These are phyloP conservation scores for Populus hybrid DNA, from an alignment of 441 rosid species.

Conservation along the genomic window DNA sequence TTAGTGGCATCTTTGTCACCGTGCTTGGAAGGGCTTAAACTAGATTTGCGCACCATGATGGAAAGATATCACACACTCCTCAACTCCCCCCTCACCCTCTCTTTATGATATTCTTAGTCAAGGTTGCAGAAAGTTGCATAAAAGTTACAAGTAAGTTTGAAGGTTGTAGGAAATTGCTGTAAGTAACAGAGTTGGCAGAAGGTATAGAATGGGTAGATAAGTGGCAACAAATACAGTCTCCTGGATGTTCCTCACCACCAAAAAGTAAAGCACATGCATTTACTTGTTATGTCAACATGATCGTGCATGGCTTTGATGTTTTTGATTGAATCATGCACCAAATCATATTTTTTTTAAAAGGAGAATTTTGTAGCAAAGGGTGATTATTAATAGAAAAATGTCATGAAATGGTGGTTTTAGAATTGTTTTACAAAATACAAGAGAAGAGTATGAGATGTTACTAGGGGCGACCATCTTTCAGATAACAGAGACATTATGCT, in stretches of 20 bases:
- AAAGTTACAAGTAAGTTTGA: background rate
- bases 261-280: background rate
- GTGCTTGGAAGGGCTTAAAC: background rate
- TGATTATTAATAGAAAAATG: background rate
- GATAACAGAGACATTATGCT: background rate
- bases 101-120: background rate
- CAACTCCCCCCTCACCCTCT: background rate
- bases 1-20: background rate
- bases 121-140: background rate
- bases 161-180: background rate
- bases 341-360: background rate
- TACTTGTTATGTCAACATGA: background rate
- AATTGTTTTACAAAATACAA: background rate
- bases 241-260: background rate
- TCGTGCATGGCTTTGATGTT: background rate
- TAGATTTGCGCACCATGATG: background rate
- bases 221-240: background rate
- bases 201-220: background rate
- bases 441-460: background rate
- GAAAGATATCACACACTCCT: background rate
- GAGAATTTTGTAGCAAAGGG: background rate
- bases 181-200: background rate
- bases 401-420: background rate
- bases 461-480: background rate
- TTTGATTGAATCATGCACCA: background rate